Base-by-base conservation (phyloP, 2,329 filamentous ascomycete genomes). In the Coniochaeta ligniaria region DNA sequence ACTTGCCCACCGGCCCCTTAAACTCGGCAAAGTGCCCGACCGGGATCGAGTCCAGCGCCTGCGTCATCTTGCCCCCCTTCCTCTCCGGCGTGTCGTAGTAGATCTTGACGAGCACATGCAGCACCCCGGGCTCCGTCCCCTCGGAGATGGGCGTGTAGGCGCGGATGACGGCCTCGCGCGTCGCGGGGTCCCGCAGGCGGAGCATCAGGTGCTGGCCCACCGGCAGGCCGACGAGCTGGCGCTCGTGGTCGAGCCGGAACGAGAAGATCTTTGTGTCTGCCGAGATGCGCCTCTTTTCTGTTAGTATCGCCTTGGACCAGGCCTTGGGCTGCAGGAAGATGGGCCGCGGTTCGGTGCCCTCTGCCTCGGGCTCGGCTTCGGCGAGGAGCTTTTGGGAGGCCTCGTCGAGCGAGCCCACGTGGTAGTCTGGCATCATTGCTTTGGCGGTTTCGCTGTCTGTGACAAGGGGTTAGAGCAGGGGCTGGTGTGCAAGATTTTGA, bases 401-500 rank as follows among this genome's bases (percentile, higher is more conserved):
- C 64, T 85, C 76, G 66, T 90, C 84, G 14, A 96, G 81, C 0
- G 85, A 86, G 58, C 93, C 93, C 65, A 97, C 86, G 72, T 97
- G 92, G 70, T 96, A 96, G 52, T 82, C 75, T 12, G 84, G 82
- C 88, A 97, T 92, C 92, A 96, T 96, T 20, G 81, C 83, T 75
- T 96, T 96, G 36, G 93, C 93, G 17, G 90, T 96, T 76, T 96
- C 92, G 71, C 89, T 93, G 72, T 96, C 91, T 94, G 69, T 9
- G n/a, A 11, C n/a, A 3, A 41, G 60, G 41, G 58, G 63, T 54
- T 54, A 60, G 63, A 60, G 54, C 60, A 61, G 2, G 16, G 14
- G n/a, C 16, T 57, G 57, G 38, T 38, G 6, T 38, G 26, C 41
- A 33, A 11, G 50, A 14, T 14, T 3, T 3, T 22, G 11, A 9